These are phyloP conservation scores for Debaryomyces sp. DNA, from an alignment of 1,139 yeast species.

Conservation along the genomic window DNA sequence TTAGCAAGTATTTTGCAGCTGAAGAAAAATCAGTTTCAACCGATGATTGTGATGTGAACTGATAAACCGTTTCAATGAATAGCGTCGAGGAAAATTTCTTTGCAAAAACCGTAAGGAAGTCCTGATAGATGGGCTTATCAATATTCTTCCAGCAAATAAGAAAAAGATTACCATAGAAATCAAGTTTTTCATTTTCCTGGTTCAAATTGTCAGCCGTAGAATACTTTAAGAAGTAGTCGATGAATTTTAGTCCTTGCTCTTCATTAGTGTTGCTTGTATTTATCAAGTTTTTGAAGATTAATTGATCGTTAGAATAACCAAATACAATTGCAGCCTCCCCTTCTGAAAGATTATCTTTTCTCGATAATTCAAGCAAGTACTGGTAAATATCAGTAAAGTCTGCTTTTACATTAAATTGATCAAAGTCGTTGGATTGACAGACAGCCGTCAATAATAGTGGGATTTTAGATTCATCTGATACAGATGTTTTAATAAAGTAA, in stretches of 20 bases:
- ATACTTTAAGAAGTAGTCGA: constrained; percentile 9
- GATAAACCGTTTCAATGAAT: constrained; percentile 19
- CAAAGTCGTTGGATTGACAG: neutral
- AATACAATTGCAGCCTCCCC: constrained; percentile 22
- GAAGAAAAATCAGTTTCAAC: constrained; percentile 17
- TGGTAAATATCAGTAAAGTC: constrained; percentile 15
- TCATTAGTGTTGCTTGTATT: constrained; percentile 10
- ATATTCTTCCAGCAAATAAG: constrained; percentile 12
- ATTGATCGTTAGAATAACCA: constrained; percentile 15
- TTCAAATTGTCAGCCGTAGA: neutral
- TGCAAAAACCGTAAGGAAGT: constrained; percentile 7
- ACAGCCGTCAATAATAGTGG: constrained; percentile 13
- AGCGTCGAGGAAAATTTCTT: neutral
- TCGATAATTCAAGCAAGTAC: constrained; percentile 16
- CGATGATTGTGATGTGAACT: constrained; percentile 15
- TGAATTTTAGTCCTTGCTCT: constrained; percentile 12
- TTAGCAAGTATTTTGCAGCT: constrained; percentile 18
- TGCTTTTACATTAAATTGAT: constrained; percentile 4
- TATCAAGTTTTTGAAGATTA: constrained; percentile 17
- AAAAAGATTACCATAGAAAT: neutral
- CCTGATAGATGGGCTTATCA: neutral
- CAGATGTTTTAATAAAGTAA: constrained; percentile 29
- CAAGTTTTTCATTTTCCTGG: constrained; percentile 1
- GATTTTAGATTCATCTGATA: constrained; percentile 17
- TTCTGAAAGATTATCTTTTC: constrained; percentile 9